Evolutionary conservation across 2,329 filamentous ascomycete genomes (phyloP), one percentile per base, ranked within the genome.

Genomic region (Laburnicola sp.): DNA sequence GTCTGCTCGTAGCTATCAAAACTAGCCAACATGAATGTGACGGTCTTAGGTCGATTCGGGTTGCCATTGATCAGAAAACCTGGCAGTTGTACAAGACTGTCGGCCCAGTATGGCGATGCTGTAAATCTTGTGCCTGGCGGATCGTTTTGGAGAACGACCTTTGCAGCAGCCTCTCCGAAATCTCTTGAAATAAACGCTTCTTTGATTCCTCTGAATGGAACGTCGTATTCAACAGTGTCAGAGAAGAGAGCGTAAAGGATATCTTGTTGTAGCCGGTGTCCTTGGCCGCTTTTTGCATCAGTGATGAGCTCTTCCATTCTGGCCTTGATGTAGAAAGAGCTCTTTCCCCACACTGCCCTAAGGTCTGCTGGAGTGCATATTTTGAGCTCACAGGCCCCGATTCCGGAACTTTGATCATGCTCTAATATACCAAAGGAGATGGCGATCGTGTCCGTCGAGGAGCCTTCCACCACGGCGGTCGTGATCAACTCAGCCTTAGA

Each of bases 161-260:
- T 22, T 22, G 48, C 50, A 10, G 39, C 53, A 23, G 43, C 51
- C 31, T 44, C 41, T 39, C 21, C 51, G 22, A 58, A 59, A 11
- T 61, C 53, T 36, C 56, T 51, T 21, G 56, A 62, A 28, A 50
- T 45, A 16, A 46, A 50, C 25, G 49, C 48, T 11, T 58, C 59
- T 27, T 60, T 11, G 39, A 54, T 7, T 43, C 35, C 21, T 51
- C 54, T 36, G 49, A 58, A 68, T 9, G 49, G 45, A 4, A 35
- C 41, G 36, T 48, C 39, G 42, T 58, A 63, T 41, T 57, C 50
- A 35, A 67, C 59, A 0, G 56, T 36, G 10, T 48, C 58, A 42
- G 49, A 47, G 51, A 62, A 66, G 23, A 66, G 48, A 22, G 51
- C 58, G 50, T 64, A 68, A 40, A 68, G 46, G 37, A 62, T 52